Conservation (phyloP, 345 rosid genomes). For the Nasturtium officinale region DNA sequence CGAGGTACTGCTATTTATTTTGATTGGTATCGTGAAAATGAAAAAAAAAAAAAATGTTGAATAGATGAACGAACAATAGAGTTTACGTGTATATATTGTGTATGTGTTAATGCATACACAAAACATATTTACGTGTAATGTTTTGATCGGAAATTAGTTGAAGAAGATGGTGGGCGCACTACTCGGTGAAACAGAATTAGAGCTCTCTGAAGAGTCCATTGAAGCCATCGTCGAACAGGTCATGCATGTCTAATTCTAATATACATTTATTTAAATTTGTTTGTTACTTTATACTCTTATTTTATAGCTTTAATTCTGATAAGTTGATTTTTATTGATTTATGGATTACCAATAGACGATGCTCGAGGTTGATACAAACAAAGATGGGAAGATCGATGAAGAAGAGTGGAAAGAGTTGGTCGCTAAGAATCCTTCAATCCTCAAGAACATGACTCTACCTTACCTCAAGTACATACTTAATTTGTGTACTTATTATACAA, state of each 20-base stretch:
- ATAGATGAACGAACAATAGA: background rate
- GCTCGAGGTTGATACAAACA: constrained; percentile 63
- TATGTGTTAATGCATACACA: constrained; percentile 3
- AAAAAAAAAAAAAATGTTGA: background rate
- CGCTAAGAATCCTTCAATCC: constrained; percentile 63
- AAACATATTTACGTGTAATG: background rate
- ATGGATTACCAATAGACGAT: constrained; percentile 53
- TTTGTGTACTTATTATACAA: background rate
- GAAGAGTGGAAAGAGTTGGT: constrained; percentile 80
- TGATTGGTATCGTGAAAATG: background rate
- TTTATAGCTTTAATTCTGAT: background rate
- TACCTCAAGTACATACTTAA: constrained; percentile 50
- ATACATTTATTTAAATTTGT: background rate
- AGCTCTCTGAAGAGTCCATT: constrained; percentile 52
- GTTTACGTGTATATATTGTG: background rate
- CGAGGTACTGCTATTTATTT: constrained; percentile 49
- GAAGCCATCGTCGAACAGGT: constrained; percentile 80
- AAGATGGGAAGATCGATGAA: constrained; percentile 76
- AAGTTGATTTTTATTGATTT: background rate
- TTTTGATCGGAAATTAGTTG: constrained; percentile 47
- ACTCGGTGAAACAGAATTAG: constrained; percentile 64
- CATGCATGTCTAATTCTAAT: background rate
- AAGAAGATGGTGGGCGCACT: constrained; percentile 79
- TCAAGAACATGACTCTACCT: constrained; percentile 81
- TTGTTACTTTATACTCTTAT: constrained; percentile 3